These are phyloP conservation scores for Galeopsis tetrahit DNA, from an alignment of 257 asterid genomes.

Conservation along the genomic window DNA sequence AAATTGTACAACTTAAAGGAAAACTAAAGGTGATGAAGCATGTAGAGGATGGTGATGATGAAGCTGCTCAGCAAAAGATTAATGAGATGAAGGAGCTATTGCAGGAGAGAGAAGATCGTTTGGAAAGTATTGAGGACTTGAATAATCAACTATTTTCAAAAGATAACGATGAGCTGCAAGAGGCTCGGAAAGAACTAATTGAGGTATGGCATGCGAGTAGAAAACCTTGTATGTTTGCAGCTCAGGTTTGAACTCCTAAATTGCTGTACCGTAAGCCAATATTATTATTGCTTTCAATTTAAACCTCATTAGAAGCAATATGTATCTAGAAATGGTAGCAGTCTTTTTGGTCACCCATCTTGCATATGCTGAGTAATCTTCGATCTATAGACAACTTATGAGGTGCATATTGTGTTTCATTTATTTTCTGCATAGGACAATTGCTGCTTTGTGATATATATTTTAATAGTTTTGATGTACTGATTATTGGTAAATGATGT, in stretches of 20 bases:
- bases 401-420: not conserved
- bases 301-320: not conserved
- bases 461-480: not conserved
- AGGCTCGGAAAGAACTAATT: not conserved
- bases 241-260: not conserved
- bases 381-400: not conserved
- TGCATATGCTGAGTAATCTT: not conserved
- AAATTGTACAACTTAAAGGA: constrained; percentile 56
- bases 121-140: constrained; percentile 43
- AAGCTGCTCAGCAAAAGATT: constrained; percentile 48
- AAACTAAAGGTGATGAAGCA: constrained; percentile 62
- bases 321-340: not conserved
- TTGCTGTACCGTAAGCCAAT: not conserved
- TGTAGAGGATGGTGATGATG: constrained; percentile 55
- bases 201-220: not conserved
- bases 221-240: not conserved
- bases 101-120: constrained; percentile 43
- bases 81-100: constrained; percentile 48
- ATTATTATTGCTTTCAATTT: not conserved
- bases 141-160: constrained; percentile 46
- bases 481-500: not conserved
- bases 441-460: not conserved
- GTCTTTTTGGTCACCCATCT: not conserved
- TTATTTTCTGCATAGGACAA: not conserved
- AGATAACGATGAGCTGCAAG: constrained; percentile 45